phyloP scores from a whole-genome alignment of 495 filamentous ascomycete species.

The Lepraria neglecta region DNA sequence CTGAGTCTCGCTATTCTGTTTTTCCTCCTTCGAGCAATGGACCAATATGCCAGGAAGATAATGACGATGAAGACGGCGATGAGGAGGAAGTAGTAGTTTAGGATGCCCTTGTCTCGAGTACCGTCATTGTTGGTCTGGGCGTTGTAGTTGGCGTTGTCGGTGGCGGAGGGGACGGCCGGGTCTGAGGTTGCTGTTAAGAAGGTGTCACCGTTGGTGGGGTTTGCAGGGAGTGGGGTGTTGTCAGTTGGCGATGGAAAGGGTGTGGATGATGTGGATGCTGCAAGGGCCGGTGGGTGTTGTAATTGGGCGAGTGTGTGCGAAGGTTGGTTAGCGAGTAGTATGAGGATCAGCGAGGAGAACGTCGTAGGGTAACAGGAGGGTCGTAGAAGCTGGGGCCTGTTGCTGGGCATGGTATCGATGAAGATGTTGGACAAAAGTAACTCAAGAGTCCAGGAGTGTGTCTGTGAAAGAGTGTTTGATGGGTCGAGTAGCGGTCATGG shows the following conservation, averaged over 20 bases:
- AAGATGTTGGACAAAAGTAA: neutral
- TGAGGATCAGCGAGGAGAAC: neutral
- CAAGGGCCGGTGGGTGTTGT: neutral
- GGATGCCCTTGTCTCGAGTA: slow-evolving; percentile 21
- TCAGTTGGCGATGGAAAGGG: slow-evolving; percentile 3
- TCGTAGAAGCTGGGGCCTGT: neutral
- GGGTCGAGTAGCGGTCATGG: neutral
- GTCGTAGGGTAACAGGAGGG: too few species aligned
- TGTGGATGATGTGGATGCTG: neutral
- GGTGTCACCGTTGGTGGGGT: slow-evolving; percentile 9
- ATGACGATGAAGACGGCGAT: slow-evolving; percentile 29
- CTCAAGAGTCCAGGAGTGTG: neutral
- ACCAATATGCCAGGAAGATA: slow-evolving; percentile 23
- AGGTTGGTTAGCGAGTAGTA: slow-evolving; percentile 1
- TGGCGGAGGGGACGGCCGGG: slow-evolving; percentile 12
- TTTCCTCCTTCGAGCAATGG: slow-evolving; percentile 16
- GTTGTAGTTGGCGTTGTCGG: slow-evolving; percentile 5
- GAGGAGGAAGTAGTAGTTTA: slow-evolving; percentile 35
- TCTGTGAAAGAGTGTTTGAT: neutral
- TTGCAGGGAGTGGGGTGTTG: neutral
- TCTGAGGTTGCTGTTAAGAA: slow-evolving; percentile 13
- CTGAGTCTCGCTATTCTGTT: slow-evolving; percentile 7
- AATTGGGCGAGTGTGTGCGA: neutral
- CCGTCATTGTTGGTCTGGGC: neutral
- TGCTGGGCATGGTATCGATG: neutral